Evolutionary conservation across 2,329 filamentous ascomycete genomes (phyloP), one percentile per base, ranked within the genome.

Genomic region (Microdochium nivale): DNA sequence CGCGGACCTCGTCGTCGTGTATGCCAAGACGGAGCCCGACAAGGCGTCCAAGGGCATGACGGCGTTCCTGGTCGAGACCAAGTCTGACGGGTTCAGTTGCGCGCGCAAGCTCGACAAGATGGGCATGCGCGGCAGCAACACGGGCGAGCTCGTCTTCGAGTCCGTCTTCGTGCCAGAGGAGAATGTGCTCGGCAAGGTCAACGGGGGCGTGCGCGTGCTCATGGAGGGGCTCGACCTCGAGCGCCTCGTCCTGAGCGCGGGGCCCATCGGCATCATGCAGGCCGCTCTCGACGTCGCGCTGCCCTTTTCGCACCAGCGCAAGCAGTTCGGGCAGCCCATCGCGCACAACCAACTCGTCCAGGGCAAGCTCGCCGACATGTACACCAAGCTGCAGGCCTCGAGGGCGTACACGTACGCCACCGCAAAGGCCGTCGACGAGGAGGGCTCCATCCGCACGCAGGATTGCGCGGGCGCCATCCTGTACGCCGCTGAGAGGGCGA

Each of bases 171-270:
- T 97, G 7, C 90, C 94, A 3, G 72, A 75, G 9, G 86, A 87
- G 61, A 89, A 95, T 66, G 70, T 96, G 0, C 79, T 99, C 1
- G 94, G 94, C 27, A 69, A 80, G 37, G 64, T 95, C 53, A 87
- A 96, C 72, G 82, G 80, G 50, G 94, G 94, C 55, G 91, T 95
- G 25, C 83, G 82, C 56, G 92, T 99, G 3, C 77, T 99, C 32
- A 97, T 99, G 94, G 88, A 96, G 65, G 94, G 94, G 1, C 79
- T 99, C 3, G 94, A 99, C 65, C 81, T 99, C 32, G 94, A 99
- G 71, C 81, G 94, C 13, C 79, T 99, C 2, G 92, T 99, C 1
- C 81, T 99, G 48, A 91, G 86, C 60, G 88, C 92, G 19, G 94
- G 94, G 0, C 91, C 94, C 0, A 71, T 99, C 7, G 94, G 92